Base-by-base conservation (phyloP, 2,329 filamentous ascomycete species). In the Pseudophaeomoniella oleicola region DNA sequence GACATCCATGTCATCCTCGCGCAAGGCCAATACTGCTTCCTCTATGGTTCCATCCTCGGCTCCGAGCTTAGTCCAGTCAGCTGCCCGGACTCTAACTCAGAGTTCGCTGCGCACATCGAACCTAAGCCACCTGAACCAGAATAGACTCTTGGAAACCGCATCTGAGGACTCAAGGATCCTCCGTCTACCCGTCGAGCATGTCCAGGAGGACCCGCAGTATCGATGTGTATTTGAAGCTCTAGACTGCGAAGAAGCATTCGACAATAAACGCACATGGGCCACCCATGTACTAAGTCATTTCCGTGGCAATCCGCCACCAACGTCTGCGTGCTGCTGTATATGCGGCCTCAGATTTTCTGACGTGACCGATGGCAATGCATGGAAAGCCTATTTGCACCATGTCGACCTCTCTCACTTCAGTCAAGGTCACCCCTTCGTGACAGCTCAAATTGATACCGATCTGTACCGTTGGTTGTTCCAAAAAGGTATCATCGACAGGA, bases 391-490 rank as follows among this genome's bases (percentile, higher is more conserved):
- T 55, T 51, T 65, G 22, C 51, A 56, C 15, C 62, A 65, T 39
- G 53, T 64, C 39, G 56, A 52, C 11, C 45, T 48, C 35, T 49
- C 48, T 12, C 62, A 65, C 44, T 62, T 60, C 36, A 53, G 56
- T 27, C 46, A 50, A 6, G 60, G 61, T 12, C 54, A 63, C 29
- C 54, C 56, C 14, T 50, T 63, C 5, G 56, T 57, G 2, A 53
- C 54, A 4, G 57, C 55, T 34, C 51, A 55, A 32, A 54, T 59
- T 4, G 60, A 62, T 41, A 62, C 64, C 34, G 55, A 58, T 40
- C 47, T 64, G 11, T 62, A 64, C 60, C 56, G 55, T 36, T 62
- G 62, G 46, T 53, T 65, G 38, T 64, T 60, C 41, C 52, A 51
- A 13, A 43, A 52, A 36, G 51, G 57, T 18, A 50, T 65, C 36